phyloP scores from a whole-genome alignment of 148 eudicot species.

The Diospyros kaki region DNA sequence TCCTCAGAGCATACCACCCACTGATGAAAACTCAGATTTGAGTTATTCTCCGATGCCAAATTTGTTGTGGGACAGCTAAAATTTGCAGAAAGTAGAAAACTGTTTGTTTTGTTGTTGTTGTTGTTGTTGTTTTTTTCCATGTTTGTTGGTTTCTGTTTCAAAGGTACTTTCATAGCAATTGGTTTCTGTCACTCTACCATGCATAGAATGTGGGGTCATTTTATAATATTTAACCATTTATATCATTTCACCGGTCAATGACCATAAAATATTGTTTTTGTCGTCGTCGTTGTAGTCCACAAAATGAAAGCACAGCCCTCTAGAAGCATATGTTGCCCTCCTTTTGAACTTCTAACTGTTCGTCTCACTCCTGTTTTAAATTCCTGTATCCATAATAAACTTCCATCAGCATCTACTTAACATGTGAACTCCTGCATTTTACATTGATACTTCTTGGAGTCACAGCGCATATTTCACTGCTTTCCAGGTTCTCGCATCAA shows the following conservation, averaged over 20 bases:
- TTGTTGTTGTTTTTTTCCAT: too few species aligned
- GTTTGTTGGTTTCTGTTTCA: too few species aligned
- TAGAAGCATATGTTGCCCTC: neutral
- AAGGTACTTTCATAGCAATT: too few species aligned
- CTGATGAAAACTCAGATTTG: too few species aligned
- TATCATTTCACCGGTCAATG: neutral
- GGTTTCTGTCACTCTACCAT: too few species aligned
- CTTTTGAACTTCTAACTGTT: neutral
- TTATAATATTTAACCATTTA: too few species aligned
- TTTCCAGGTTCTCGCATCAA: constrained; percentile 73
- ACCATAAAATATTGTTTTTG: neutral
- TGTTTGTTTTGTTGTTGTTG: too few species aligned
- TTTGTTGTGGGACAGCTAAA: too few species aligned
- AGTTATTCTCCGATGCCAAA: too few species aligned
- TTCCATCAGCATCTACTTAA: neutral
- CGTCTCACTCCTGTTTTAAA: neutral
- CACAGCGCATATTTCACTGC: neutral
- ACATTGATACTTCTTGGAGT: neutral
- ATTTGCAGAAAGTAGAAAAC: too few species aligned
- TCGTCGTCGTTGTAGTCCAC: neutral
- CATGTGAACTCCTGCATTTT: neutral
- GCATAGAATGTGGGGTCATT: too few species aligned
- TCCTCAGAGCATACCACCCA: too few species aligned
- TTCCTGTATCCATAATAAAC: neutral
- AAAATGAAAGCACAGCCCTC: neutral